Evolutionary conservation across 768 basidiomycete species (phyloP).

Genomic region (Phlegmacium glaucopus): DNA sequence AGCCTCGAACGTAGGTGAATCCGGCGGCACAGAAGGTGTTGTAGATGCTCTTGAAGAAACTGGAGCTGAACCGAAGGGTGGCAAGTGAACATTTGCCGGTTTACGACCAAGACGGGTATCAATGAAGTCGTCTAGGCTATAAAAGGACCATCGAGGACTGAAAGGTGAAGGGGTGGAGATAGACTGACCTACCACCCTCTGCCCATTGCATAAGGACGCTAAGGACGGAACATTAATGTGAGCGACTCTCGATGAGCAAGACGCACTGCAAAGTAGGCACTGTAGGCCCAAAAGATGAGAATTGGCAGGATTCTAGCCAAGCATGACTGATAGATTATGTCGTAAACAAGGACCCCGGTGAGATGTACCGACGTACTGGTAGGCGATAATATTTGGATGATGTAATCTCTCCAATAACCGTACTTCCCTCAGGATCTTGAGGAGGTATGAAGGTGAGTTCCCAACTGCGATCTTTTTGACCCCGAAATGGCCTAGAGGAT

Average conservation of each 20-base stretch:
- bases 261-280: constrained; percentile 85
- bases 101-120: constrained; percentile 70
- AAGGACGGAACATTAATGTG: neutral
- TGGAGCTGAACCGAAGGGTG: constrained; percentile 27
- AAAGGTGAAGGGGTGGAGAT: neutral
- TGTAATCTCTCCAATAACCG: constrained; percentile 81
- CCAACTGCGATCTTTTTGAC: constrained; percentile 98
- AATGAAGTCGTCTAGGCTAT: constrained; percentile 81
- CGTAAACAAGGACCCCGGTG: neutral
- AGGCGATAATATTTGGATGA: constrained; percentile 92
- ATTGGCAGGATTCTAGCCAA: constrained; percentile 85
- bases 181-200: constrained; percentile 68
- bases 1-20: constrained; percentile 12
- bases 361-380: constrained; percentile 50
- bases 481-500: constrained; percentile 86
- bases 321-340: constrained; percentile 52
- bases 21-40: constrained; percentile 15
- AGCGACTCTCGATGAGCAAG: neutral
- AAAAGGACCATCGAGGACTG: neutral
- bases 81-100: constrained; percentile 46
- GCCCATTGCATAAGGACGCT: constrained; percentile 95
- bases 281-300: constrained; percentile 85
- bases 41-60: constrained; percentile 17
- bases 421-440: constrained; percentile 83
- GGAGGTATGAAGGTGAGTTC: constrained; percentile 80